A percentile compares a stretch with the other conserved stretches of the same genome.
Conservation (phyloP, 1,139 yeast genomes). For the Geotrichum klebahnii region DNA sequence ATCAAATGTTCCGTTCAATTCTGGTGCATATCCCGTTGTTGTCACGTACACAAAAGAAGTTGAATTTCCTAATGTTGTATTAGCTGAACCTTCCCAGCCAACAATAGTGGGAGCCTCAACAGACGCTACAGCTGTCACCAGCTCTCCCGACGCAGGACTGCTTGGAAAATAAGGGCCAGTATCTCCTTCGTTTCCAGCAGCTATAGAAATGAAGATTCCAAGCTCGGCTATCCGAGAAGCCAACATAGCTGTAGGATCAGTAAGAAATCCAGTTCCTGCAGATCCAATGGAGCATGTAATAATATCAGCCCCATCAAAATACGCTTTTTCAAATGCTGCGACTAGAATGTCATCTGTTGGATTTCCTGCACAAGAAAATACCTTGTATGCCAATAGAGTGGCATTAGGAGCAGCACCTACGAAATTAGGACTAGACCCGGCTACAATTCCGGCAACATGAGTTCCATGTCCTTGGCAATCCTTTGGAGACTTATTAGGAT, state of each 20-base stretch:
- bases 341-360: slow-evolving; percentile 28
- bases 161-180: slow-evolving; percentile 22
- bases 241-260: slow-evolving; percentile 24
- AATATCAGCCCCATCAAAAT: slow-evolving; percentile 26
- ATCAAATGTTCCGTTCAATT: slow-evolving; percentile 14
- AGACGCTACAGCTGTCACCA: slow-evolving; percentile 15
- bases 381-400: slow-evolving; percentile 26
- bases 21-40: slow-evolving; percentile 15
- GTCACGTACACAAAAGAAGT: slow-evolving; percentile 16
- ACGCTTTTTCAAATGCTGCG: slow-evolving; percentile 26
- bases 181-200: slow-evolving; percentile 28
- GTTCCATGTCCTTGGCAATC: slow-evolving; percentile 32
- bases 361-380: slow-evolving; percentile 27
- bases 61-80: background rate
- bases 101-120: slow-evolving; percentile 13
- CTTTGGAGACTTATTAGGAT: slow-evolving; percentile 22
- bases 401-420: slow-evolving; percentile 30
- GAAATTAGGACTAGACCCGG: slow-evolving; percentile 22
- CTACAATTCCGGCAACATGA: slow-evolving; percentile 29
- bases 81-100: slow-evolving; percentile 10
- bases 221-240: slow-evolving; percentile 25
- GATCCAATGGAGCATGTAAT: slow-evolving; percentile 28
- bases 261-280: slow-evolving; percentile 22
- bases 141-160: slow-evolving; percentile 19
- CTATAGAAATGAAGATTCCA: slow-evolving; percentile 26